Base-by-base conservation (phyloP, 1,139 yeast species). In the Spencermartinsiella ligniputridi region DNA sequence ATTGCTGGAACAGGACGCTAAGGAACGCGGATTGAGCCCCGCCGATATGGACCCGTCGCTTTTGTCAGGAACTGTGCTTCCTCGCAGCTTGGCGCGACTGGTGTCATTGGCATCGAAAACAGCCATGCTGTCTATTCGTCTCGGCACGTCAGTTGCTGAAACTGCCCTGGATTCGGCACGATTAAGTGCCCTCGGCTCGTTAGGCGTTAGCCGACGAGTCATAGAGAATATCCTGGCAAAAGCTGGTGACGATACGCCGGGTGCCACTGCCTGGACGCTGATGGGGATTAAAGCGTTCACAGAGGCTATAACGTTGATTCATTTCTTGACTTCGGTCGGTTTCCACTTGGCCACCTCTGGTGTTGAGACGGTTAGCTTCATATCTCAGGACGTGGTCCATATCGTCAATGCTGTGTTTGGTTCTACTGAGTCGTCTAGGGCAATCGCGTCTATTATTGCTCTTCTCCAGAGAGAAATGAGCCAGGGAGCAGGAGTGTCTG, bases 351-450 rank as follows among this genome's bases (percentile, higher is more conserved):
- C 57, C 6, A 45, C 54, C 8, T 51, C 64, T 2, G 42, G 59
- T 6, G 44, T 61, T 9, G 42, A 56, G n/a, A 54, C 60, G 0
- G 49, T 52, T 17, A 50, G 56, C n/a, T 51, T 52, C 11, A 37
- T 62, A n/a, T 56, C 63, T 11, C 64, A 59, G 45, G 67, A 63
- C 44, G 47, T 56, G 5, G 56, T 63, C 20, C 65, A 63, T 44
- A 48, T 63, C 27, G 36, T 62, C 11, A 62, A 63, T 43, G 56
- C 60, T 18, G 51, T 63, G 9, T 59, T 63, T 46, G 68, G 68
- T n/a, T 56, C 62, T 19, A 62, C 67, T 2, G 67, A 63, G 35
- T 54, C 64, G 3, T 58, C 64, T 3, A 46, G 65, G 18, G 64
- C 67, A 1, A 51, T 63, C 18, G 57, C 62, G 3, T 49, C 61